A percentile compares a stretch with the other conserved stretches of the same genome.
These are phyloP conservation scores for Suillus americanus DNA, from an alignment of 768 basidiomycete genomes.

Conservation along the genomic window DNA sequence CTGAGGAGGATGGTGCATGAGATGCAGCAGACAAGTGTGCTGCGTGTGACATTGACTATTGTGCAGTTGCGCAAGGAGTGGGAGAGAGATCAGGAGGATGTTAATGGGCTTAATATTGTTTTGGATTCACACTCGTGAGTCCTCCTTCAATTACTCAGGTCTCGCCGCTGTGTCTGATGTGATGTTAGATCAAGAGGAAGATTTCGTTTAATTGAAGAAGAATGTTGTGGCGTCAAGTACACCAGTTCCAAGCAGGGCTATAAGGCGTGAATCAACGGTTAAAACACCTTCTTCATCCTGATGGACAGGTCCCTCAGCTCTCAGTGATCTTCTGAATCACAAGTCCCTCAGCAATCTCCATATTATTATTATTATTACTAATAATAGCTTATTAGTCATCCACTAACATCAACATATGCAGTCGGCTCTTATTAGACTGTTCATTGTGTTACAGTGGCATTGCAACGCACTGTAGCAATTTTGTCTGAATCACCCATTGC, in stretches of 20 bases:
- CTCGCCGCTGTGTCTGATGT: not conserved
- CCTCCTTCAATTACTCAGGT: slow-evolving; percentile 6
- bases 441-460: too few species aligned
- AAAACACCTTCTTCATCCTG: slow-evolving; percentile 49
- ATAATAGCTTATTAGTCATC: too few species aligned
- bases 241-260: slow-evolving; percentile 5
- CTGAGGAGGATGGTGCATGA: slow-evolving; percentile 63
- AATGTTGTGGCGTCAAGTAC: not conserved
- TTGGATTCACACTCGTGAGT: slow-evolving; percentile 80
- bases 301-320: too few species aligned
- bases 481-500: too few species aligned
- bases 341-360: too few species aligned
- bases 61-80: slow-evolving; percentile 68
- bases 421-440: too few species aligned
- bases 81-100: slow-evolving; percentile 70
- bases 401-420: too few species aligned
- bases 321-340: too few species aligned
- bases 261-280: slow-evolving; percentile 55
- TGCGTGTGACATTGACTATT: slow-evolving; percentile 79
- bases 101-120: slow-evolving; percentile 84
- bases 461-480: too few species aligned
- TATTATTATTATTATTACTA: too few species aligned
- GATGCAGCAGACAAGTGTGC: slow-evolving; percentile 81
- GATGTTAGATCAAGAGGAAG: slow-evolving; percentile 15
- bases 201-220: not conserved